Percentiles rank a stretch among this genome's conserved stretches.
phyloP scores from a whole-genome alignment of 305 asterid species.

The Caryopteris hybrid region DNA sequence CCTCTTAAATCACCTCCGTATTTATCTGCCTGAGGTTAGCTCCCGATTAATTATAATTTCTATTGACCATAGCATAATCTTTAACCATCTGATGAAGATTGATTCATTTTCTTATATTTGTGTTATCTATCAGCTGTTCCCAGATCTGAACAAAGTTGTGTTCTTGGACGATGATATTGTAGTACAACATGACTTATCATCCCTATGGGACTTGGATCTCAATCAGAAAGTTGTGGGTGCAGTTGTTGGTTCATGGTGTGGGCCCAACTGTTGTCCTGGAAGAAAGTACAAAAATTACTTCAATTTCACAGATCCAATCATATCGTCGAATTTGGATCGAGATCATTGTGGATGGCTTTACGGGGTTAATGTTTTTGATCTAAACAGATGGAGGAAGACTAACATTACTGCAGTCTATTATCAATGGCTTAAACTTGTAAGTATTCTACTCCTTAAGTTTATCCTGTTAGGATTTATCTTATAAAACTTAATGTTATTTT shows the following conservation, averaged over 20 bases:
- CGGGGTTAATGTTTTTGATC: conserved; percentile 74
- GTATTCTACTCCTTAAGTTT: conserved; percentile 21
- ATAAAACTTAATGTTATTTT: too few species aligned
- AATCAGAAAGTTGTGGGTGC: conserved; percentile 77
- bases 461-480: too few species aligned
- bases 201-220: conserved; percentile 86
- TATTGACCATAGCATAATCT: conserved; percentile 14
- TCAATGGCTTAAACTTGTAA: conserved; percentile 81
- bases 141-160: conserved; percentile 67
- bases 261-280: conserved; percentile 52
- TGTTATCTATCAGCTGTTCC: conserved; percentile 65
- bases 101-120: conserved; percentile 31
- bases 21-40: conserved; percentile 85
- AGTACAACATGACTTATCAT: conserved; percentile 68
- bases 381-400: conserved; percentile 68
- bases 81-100: conserved; percentile 17
- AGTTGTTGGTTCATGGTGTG: conserved; percentile 64
- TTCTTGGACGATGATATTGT: conserved; percentile 82
- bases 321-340: conserved; percentile 43
- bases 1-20: conserved; percentile 75
- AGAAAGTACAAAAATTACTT: conserved; percentile 59
- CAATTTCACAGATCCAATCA: conserved; percentile 54
- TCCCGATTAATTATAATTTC: conserved; percentile 17
- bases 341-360: conserved; percentile 69
- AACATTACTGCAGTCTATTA: conserved; percentile 63